phyloP scores from a whole-genome alignment of 192 early-diverging fungal species.

The Umbelopsis sp. region DNA sequence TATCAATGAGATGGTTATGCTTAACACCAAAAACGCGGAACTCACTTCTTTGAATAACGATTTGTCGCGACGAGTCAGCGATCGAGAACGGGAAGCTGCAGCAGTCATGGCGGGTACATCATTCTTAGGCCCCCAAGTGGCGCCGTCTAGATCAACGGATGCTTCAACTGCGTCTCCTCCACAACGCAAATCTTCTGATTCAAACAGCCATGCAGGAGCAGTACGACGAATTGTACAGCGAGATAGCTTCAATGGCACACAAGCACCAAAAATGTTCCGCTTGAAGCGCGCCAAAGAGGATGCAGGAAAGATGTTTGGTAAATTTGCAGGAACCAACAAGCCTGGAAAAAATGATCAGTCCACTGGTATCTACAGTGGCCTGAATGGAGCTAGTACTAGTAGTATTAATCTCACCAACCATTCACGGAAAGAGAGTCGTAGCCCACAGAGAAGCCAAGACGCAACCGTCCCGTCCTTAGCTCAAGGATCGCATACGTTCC shows the following conservation, averaged over 20 bases:
- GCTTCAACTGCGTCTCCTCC: constrained; percentile 23
- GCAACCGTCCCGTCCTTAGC: background rate
- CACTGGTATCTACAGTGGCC: background rate
- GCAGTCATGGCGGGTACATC: constrained; percentile 45
- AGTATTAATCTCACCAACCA: constrained; percentile 10
- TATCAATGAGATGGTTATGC: constrained; percentile 52
- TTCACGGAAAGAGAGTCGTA: constrained; percentile 34
- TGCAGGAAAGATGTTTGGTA: constrained; percentile 43
- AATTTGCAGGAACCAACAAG: constrained; percentile 28
- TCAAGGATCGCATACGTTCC: constrained; percentile 42
- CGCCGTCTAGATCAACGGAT: constrained; percentile 10
- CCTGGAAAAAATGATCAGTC: background rate
- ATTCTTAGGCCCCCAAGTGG: constrained; percentile 23
- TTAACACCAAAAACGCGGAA: constrained; percentile 58
- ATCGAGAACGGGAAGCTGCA: constrained; percentile 40
- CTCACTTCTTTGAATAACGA: constrained; percentile 60
- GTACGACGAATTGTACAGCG: constrained; percentile 30
- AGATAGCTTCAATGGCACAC: constrained; percentile 41
- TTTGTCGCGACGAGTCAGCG: constrained; percentile 43
- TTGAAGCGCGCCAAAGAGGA: constrained; percentile 51
- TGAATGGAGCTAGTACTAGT: constrained; percentile 7
- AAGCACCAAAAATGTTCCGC: constrained; percentile 56
- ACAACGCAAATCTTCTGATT: constrained; percentile 30
- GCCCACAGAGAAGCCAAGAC: constrained; percentile 26
- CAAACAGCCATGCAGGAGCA: constrained; percentile 17